phyloP scores from a whole-genome alignment of 257 asterid species.

The Gentiana straminea region DNA sequence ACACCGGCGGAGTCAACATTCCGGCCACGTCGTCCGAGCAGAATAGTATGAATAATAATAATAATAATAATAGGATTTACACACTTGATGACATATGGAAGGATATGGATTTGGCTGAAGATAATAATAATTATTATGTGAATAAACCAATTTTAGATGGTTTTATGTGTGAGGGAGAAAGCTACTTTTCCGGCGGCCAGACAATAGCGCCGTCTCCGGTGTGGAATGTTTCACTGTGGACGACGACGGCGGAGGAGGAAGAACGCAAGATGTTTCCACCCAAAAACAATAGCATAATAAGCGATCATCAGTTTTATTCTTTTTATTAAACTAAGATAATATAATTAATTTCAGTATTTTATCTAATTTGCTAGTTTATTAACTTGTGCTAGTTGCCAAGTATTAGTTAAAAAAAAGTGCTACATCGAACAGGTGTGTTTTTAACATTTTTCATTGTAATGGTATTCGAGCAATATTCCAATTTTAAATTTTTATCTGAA shows the following conservation, averaged over 20 bases:
- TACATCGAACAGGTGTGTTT: too few relatives aligned
- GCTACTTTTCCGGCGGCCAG: slow-evolving; percentile 16
- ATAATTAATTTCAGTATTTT: neutral
- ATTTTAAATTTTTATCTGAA: too few relatives aligned
- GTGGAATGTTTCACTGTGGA: slow-evolving; percentile 60
- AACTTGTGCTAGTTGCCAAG: too few relatives aligned
- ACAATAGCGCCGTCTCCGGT: slow-evolving; percentile 28
- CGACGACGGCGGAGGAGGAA: slow-evolving; percentile 33
- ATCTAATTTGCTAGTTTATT: too few relatives aligned
- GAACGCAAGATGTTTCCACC: slow-evolving; percentile 35
- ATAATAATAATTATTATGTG: slow-evolving; percentile 5
- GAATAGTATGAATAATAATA: neutral
- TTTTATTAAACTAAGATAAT: slow-evolving; percentile 10
- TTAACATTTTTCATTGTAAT: too few relatives aligned
- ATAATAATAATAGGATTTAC: slow-evolving; percentile 13
- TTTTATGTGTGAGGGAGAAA: slow-evolving; percentile 1
- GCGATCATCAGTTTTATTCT: slow-evolving; percentile 24
- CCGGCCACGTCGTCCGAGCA: slow-evolving; percentile 13
- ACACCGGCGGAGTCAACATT: slow-evolving; percentile 39
- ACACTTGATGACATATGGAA: slow-evolving; percentile 92
- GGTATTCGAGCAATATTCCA: too few relatives aligned
- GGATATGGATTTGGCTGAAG: slow-evolving; percentile 57
- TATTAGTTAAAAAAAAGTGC: too few relatives aligned
- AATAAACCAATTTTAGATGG: slow-evolving; percentile 13
- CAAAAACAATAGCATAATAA: neutral